Percentiles rank a stretch among this genome's conserved stretches.
These are phyloP conservation scores for Alternaria gansuensis DNA, from an alignment of 2,329 filamentous ascomycete genomes.

Conservation along the genomic window DNA sequence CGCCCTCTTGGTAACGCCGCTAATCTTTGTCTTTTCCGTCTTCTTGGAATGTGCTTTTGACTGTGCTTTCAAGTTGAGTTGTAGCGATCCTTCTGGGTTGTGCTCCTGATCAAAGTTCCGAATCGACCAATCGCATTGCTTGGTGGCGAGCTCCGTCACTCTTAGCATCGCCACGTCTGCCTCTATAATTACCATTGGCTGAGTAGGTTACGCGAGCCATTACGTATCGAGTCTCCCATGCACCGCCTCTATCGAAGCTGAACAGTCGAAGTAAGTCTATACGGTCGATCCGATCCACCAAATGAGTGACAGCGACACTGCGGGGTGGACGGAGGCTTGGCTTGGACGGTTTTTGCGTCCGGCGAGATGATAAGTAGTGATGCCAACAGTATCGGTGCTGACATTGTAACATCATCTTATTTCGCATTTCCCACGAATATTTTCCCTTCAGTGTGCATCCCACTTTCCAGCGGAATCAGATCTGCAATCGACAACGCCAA, in stretches of 20 bases:
- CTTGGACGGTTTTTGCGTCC: background rate
- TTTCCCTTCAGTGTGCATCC: constrained; percentile 6
- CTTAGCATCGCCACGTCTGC: constrained; percentile 6
- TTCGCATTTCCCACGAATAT: background rate
- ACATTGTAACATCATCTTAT: background rate
- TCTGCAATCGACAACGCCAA: constrained; percentile 19
- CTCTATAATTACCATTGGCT: constrained; percentile 18
- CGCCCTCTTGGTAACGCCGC: background rate
- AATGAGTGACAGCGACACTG: constrained; percentile 3
- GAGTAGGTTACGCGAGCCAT: constrained; percentile 12
- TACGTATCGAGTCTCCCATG: constrained; percentile 6
- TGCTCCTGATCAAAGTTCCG: background rate
- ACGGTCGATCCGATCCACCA: constrained; percentile 1
- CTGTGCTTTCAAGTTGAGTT: background rate
- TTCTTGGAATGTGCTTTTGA: background rate
- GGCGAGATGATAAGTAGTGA: constrained; percentile 2
- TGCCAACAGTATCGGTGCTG: background rate
- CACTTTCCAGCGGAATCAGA: constrained; percentile 12
- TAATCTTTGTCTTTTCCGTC: background rate
- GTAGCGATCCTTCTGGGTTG: background rate
- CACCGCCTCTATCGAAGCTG: background rate
- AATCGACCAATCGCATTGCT: constrained; percentile 6
- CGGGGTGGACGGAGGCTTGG: background rate
- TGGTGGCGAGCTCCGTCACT: constrained; percentile 10
- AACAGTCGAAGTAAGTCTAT: constrained; percentile 1